A percentile compares a stretch with the other conserved stretches of the same genome.
These are phyloP conservation scores for Oryza australiensis DNA, from an alignment of 176 grass and related monocot species.

Conservation along the genomic window DNA sequence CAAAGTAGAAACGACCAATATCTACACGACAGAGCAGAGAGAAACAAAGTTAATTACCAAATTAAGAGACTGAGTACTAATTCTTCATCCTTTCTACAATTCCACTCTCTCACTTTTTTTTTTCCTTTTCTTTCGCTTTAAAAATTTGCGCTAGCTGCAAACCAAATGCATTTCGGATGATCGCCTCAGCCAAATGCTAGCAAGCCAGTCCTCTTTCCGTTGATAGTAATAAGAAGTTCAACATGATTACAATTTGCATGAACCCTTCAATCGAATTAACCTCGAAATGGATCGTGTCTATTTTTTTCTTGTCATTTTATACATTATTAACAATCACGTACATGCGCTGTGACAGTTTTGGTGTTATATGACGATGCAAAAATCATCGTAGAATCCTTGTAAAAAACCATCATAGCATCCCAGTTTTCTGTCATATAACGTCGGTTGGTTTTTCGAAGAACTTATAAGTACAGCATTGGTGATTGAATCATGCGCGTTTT, in stretches of 20 bases:
- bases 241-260: too few species aligned
- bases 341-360: too few species aligned
- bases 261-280: not conserved
- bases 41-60: not conserved
- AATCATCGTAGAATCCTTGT: too few species aligned
- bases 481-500: too few species aligned
- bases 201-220: not conserved
- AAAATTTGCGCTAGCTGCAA: not conserved
- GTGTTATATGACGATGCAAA: too few species aligned
- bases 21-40: not conserved
- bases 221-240: not conserved
- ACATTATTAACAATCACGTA: too few species aligned
- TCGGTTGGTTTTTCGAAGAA: too few species aligned
- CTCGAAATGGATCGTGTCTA: not conserved
- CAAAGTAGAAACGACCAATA: not conserved
- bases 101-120: not conserved
- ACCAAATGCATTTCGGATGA: not conserved
- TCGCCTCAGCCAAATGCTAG: not conserved
- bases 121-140: not conserved
- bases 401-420: too few species aligned
- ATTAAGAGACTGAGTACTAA: not conserved
- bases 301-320: not conserved
- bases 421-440: too few species aligned
- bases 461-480: too few species aligned
- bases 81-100: not conserved